Evolutionary conservation across 257 asterid genomes (phyloP), one percentile per base, ranked within the genome.

Genomic region (Primulina tabacum): DNA sequence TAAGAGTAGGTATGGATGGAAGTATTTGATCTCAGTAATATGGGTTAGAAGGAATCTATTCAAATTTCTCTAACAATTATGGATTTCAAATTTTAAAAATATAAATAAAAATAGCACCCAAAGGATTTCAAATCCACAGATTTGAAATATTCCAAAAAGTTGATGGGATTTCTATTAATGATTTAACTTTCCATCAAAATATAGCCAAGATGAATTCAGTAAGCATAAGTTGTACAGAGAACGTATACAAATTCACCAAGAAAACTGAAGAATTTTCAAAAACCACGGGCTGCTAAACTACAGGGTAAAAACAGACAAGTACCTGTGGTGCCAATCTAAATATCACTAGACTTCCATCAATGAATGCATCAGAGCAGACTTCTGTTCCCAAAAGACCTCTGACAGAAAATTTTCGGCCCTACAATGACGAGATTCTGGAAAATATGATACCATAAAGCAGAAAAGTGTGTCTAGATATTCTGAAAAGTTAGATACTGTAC

Each of bases 311-410:
- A 65, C 64, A 57, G 32, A 16, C 38, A 64, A 30, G 29, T 82
- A 93, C 99, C 96, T 94, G 99, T 68, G 99, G 99, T 29, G 99
- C 99, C 92, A 94, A 79, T 75, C 99, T 89, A 79, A 89, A 94
- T 85, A 94, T 91, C 81, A 91, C 99, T 60, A 94, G 72, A 77
- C 88, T 82, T 76, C 97, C 97, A 80, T 80, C 85, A 71, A 68
- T 77, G 80, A 89, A 94, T 71, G 82, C 82, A 73, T 73, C 64
- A 50, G 93, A 78, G 81, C 80, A 83, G 29, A 81, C 75, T 86
- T 88, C 95, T 68, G 87, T 70, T 71, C 99, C 97, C 82, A 94
- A 82, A 69, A 94, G 97, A 58, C 99, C 99, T 83, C 69, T 78
- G 64, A 94, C 76, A 64, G 99, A 94, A 80, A 91, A 94, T 70